A percentile compares a stretch with the other conserved stretches of the same genome.
These are phyloP conservation scores for Ustilago hordei DNA, from an alignment of 1,284 basidiomycete genomes.

Conservation along the genomic window DNA sequence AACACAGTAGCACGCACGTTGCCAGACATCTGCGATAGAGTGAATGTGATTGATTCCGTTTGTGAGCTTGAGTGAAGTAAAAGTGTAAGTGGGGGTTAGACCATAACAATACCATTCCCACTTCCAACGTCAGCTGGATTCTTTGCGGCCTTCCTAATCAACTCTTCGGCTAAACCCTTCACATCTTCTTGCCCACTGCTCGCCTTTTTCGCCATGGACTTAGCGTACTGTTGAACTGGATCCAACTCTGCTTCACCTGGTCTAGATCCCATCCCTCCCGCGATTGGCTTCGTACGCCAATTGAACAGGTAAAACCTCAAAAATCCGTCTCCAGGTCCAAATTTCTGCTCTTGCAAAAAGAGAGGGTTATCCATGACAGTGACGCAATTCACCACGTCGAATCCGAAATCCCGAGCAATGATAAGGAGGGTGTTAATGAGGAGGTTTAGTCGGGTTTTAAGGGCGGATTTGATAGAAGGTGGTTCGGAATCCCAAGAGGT, in stretches of 20 bases:
- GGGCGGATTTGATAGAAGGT: conserved; percentile 75
- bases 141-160: conserved; percentile 23
- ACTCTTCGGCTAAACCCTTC: conserved; percentile 29
- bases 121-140: conserved; percentile 54
- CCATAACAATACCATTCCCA: conserved; percentile 67
- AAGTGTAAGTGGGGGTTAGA: conserved; percentile 29
- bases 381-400: conserved; percentile 96
- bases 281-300: conserved; percentile 62
- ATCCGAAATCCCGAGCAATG: conserved; percentile 81
- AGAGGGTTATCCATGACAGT: conserved; percentile 92
- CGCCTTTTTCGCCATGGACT: conserved; percentile 20
- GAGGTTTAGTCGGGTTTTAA: conserved; percentile 80
- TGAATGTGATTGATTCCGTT: background rate
- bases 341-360: conserved; percentile 83
- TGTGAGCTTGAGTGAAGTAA: no score
- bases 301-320: conserved; percentile 86
- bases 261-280: conserved; percentile 64
- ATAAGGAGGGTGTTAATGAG: conserved; percentile 83
- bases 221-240: conserved; percentile 49
- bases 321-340: conserved; percentile 88
- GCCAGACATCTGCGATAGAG: background rate
- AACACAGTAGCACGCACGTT: background rate
- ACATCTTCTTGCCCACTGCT: background rate
- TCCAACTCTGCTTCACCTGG: conserved; percentile 64
- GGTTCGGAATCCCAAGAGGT: conserved; percentile 68